A percentile compares a stretch with the other conserved stretches of the same genome.
phyloP scores from a whole-genome alignment of 768 basidiomycete genomes.

The Lentinula detonsa region DNA sequence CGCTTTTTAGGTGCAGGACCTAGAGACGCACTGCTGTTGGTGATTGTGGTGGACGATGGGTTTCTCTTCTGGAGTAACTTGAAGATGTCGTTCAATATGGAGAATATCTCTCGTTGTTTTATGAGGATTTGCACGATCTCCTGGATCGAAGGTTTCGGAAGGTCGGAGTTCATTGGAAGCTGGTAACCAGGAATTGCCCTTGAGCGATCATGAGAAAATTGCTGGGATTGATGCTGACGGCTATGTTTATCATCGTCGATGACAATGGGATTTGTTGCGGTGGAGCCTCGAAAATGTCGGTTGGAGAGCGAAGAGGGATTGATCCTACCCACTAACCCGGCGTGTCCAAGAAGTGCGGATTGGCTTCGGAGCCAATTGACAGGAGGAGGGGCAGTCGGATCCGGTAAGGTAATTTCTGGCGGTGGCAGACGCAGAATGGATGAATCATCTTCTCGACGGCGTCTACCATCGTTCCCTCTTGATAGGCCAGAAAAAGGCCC shows the following conservation, averaged over 20 bases:
- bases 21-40: slow-evolving; percentile 9
- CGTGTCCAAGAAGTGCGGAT: slow-evolving; percentile 62
- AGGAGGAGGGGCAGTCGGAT: slow-evolving; percentile 54
- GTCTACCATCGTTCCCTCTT: slow-evolving; percentile 26
- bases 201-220: slow-evolving; percentile 10
- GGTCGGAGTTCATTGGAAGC: slow-evolving; percentile 29
- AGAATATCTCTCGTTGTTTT: slow-evolving; percentile 61
- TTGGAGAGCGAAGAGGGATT: slow-evolving; percentile 48
- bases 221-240: slow-evolving; percentile 12
- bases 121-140: slow-evolving; percentile 57
- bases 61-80: slow-evolving; percentile 44
- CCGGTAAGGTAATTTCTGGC: slow-evolving; percentile 57
- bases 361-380: slow-evolving; percentile 71
- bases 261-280: slow-evolving; percentile 61
- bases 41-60: slow-evolving; percentile 1
- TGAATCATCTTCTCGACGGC: slow-evolving; percentile 29
- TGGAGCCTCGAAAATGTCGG: slow-evolving; percentile 42
- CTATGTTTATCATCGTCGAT: slow-evolving; percentile 51
- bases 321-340: slow-evolving; percentile 63
- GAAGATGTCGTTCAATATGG: slow-evolving; percentile 56
- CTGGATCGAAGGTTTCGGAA: slow-evolving; percentile 47
- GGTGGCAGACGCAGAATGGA: slow-evolving; percentile 34
- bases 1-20: slow-evolving; percentile 45
- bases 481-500: slow-evolving; percentile 14
- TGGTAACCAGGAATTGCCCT: slow-evolving; percentile 16